phyloP scores from a whole-genome alignment of 2,329 filamentous ascomycete species.

The Cercospora sojina region DNA sequence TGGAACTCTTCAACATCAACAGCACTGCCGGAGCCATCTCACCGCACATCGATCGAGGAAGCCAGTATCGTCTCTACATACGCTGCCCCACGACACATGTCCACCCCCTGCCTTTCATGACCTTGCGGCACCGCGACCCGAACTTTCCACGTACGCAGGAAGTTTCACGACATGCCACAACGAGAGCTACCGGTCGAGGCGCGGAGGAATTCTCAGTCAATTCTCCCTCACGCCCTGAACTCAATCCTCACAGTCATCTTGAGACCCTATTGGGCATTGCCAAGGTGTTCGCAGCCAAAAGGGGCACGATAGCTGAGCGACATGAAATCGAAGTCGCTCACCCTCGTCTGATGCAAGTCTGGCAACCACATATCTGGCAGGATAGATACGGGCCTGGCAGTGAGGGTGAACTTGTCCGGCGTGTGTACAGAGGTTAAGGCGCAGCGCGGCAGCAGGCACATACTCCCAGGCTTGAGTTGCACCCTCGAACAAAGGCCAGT shows the following conservation, averaged over 20 bases:
- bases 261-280: background rate
- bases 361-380: background rate
- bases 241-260: background rate
- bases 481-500: too few species aligned
- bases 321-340: background rate
- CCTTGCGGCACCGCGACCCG: too few species aligned
- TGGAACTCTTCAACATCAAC: background rate
- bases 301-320: background rate
- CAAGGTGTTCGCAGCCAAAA: background rate
- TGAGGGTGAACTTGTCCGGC: background rate
- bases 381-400: background rate
- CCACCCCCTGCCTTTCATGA: too few species aligned
- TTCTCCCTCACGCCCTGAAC: background rate
- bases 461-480: too few species aligned
- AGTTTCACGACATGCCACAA: too few species aligned
- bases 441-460: background rate
- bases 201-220: background rate
- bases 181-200: too few species aligned
- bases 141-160: too few species aligned
- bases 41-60: background rate
- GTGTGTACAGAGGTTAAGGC: background rate
- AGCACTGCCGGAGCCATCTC: background rate
- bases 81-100: too few species aligned
- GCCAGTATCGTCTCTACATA: background rate
- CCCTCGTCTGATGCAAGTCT: background rate